phyloP scores from a whole-genome alignment of 345 rosid genomes.

The Conringia planisiliqua region DNA sequence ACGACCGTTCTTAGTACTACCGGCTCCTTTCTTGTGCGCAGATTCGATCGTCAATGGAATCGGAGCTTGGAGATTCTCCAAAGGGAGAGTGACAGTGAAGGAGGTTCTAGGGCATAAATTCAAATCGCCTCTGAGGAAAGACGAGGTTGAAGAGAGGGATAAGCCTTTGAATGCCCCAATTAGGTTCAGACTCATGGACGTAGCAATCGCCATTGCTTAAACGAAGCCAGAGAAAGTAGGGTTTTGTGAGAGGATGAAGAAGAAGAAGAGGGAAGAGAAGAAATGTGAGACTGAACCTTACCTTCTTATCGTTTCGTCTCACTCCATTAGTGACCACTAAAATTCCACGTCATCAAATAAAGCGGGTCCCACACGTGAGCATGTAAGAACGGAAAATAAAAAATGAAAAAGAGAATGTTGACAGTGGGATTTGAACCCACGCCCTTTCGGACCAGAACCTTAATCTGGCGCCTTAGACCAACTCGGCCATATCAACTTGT shows the following conservation, averaged over 20 bases:
- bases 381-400: not conserved
- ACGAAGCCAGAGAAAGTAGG: slow-evolving; percentile 8
- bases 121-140: slow-evolving; percentile 58
- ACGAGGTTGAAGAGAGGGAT: slow-evolving; percentile 53
- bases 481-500: slow-evolving; percentile 90
- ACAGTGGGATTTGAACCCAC: slow-evolving; percentile 97
- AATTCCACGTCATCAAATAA: slow-evolving; percentile 16
- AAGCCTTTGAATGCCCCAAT: slow-evolving; percentile 62
- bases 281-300: not conserved
- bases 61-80: slow-evolving; percentile 34
- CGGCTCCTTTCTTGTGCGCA: slow-evolving; percentile 98
- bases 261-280: not conserved
- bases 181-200: slow-evolving; percentile 51
- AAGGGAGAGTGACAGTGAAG: slow-evolving; percentile 40
- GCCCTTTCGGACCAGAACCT: slow-evolving; percentile 99
- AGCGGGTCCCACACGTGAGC: slow-evolving; percentile 26
- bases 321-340: not conserved
- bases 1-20: slow-evolving; percentile 99
- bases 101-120: slow-evolving; percentile 27
- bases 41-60: slow-evolving; percentile 65
- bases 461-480: slow-evolving; percentile 99
- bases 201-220: slow-evolving; percentile 37
- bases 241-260: slow-evolving; percentile 8
- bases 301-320: slow-evolving; percentile 27
- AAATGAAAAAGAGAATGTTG: slow-evolving; percentile 37